Conservation (phyloP, 2,329 filamentous ascomycete genomes). For the Colletotrichum gigasporum region DNA sequence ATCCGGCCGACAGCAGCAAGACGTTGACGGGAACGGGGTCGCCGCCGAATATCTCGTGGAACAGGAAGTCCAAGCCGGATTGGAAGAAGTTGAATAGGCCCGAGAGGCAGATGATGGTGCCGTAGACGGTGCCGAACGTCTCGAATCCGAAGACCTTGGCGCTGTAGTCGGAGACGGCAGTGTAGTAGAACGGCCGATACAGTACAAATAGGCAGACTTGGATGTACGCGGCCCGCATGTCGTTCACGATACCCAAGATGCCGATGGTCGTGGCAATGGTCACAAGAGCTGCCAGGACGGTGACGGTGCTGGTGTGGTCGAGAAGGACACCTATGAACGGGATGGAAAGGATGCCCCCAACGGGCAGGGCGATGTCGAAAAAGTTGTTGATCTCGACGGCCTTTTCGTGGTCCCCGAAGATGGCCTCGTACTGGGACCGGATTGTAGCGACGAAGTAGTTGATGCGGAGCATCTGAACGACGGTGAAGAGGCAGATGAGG, state of each 20-base stretch:
- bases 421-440: conserved; percentile 80
- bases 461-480: conserved; percentile 81
- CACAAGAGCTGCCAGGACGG: conserved; percentile 77
- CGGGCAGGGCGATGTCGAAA: conserved; percentile 81
- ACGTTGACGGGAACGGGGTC: conserved; percentile 83
- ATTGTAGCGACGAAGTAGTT: conserved; percentile 95
- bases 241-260: conserved; percentile 77
- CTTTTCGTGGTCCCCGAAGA: conserved; percentile 69
- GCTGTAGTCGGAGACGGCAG: conserved; percentile 86
- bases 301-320: conserved; percentile 78
- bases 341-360: conserved; percentile 85
- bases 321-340: conserved; percentile 86
- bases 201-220: conserved; percentile 84
- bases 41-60: conserved; percentile 75
- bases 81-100: conserved; percentile 88
- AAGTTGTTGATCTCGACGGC: conserved; percentile 81
- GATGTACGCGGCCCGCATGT: conserved; percentile 75
- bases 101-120: conserved; percentile 85
- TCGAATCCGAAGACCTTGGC: conserved; percentile 93
- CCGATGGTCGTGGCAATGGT: conserved; percentile 78
- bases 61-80: conserved; percentile 80
- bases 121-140: conserved; percentile 95
- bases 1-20: conserved; percentile 68
- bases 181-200: conserved; percentile 91
- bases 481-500: conserved; percentile 83